phyloP scores from a whole-genome alignment of 768 basidiomycete species.

The Mycena floridula region DNA sequence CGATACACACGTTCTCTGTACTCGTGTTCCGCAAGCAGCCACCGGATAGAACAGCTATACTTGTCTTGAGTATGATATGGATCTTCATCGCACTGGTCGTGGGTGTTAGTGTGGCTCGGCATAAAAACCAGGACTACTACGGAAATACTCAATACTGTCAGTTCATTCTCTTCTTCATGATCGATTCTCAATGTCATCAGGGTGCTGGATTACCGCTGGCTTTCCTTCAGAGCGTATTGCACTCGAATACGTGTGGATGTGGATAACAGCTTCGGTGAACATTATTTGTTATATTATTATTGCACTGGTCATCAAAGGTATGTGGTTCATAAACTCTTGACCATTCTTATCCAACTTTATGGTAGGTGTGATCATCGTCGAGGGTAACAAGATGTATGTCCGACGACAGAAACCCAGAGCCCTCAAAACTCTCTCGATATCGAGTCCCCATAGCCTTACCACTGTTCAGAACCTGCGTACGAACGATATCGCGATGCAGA shows the following conservation, averaged over 20 bases:
- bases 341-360: no score
- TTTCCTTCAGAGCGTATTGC: conserved; percentile 28
- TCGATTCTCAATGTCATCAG: conserved; percentile 12
- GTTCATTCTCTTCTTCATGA: background rate
- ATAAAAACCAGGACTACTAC: conserved; percentile 27
- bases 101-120: conserved; percentile 23
- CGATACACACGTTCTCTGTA: conserved; percentile 32
- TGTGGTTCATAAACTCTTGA: background rate
- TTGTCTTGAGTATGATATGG: conserved; percentile 28
- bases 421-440: background rate
- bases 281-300: conserved; percentile 32
- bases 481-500: conserved; percentile 23
- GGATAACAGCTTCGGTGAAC: conserved; percentile 31
- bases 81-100: conserved; percentile 25
- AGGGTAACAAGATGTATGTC: conserved; percentile 19
- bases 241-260: conserved; percentile 38
- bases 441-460: no score
- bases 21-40: conserved; percentile 27
- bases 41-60: conserved; percentile 18
- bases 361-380: conserved; percentile 20
- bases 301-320: conserved; percentile 26
- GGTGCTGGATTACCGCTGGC: conserved; percentile 36
- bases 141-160: conserved; percentile 29
- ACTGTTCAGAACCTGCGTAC: background rate
- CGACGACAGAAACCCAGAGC: background rate